Evolutionary conservation across 768 basidiomycete genomes (phyloP), one percentile per base, ranked within the genome.

Genomic region (Mycena epipterygia): DNA sequence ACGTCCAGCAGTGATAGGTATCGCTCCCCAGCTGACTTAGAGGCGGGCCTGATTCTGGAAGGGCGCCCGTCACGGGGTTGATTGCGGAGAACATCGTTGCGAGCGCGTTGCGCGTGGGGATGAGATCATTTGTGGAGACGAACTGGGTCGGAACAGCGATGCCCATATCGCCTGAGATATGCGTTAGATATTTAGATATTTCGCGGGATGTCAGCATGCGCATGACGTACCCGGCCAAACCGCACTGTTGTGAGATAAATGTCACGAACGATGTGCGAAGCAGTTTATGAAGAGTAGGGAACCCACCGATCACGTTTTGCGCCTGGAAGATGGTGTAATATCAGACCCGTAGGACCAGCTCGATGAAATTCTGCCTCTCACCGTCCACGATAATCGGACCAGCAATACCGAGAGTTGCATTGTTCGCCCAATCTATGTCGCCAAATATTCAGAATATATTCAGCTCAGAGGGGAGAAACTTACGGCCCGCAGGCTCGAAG

Each of bases 321-420:
- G 29, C 84, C 84, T 76, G 55, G 11, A 19, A 44, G 33, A n/a
- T 7, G 19, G 8, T 11, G 30, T 39, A 2, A 32, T 25, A 12
- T 32, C 4, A 21, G 5, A 39, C 25, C 5, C 23, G 21, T 3
- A 41, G 19, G 19, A 5, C 17, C 25, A 42, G 14, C 17, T 46
- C 1, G 19, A 46, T 21, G 27, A 33, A 9, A 14, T 25, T 4
- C 19, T 19, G 12, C 5, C 9, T 23, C 67, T 13, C n/a, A 61
- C 85, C 85, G 69, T 90, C 89, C 4, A 90, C 88, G 58, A 90
- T 88, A 46, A 89, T 89, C 7, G 89, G 88, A 0, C 89, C 88
- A 7, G 86, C 87, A 13, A 89, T 82, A 4, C 89, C 89, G 3
- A 89, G 79, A 0, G 81, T 85, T 6, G 87, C 88, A 64, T 88